Base-by-base conservation (phyloP, 1,139 yeast species). In the Lodderomyces parapsilosis region DNA sequence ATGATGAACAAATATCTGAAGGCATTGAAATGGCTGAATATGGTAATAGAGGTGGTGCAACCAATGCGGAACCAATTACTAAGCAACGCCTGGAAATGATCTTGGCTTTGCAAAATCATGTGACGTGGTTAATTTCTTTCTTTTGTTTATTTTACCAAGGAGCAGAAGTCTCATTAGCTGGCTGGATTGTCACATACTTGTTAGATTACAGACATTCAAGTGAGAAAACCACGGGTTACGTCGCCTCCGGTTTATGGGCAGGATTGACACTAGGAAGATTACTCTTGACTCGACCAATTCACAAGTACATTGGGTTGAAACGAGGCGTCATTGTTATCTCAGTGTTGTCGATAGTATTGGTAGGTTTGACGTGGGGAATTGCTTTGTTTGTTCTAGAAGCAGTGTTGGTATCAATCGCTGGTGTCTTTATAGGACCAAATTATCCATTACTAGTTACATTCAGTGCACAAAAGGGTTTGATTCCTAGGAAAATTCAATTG, bases 211-310 rank as follows among this genome's bases (percentile, higher is more conserved):
- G 88, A 38, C 65, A 68, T 37, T 85, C 82, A 1, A 59, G 65
- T 41, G 55, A 63, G 3, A 49, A 56, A 0, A 60, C 74, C 3
- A 73, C 75, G 43, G 88, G 89, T 15, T 83, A 81, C 54, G 83
- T 82, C 24, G 78, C 86, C 2, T 78, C 88, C 7, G 89, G 89
- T 0, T 82, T 77, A 52, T 84, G 89, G 90, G 80, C 74, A 10
- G 91, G 90, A 6, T 63, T 84, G 30, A 81, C 88, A 0, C 31
- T 80, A 2, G 89, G 89, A 1, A 59, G 90, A 41, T 61, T 83
- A 23, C 48, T 69, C 6, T 61, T 81, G 23, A 74, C 80, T 2
- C 57, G 70, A 18, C 62, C 65, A 1, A 51, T 73, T 10, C 75
- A 76, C 48, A 63, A 62, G 23, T 49, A 50, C n/a, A 42, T 74